Evolutionary conservation across 148 eudicot genomes (phyloP).

Genomic region (Vaccinium macrocarpon): DNA sequence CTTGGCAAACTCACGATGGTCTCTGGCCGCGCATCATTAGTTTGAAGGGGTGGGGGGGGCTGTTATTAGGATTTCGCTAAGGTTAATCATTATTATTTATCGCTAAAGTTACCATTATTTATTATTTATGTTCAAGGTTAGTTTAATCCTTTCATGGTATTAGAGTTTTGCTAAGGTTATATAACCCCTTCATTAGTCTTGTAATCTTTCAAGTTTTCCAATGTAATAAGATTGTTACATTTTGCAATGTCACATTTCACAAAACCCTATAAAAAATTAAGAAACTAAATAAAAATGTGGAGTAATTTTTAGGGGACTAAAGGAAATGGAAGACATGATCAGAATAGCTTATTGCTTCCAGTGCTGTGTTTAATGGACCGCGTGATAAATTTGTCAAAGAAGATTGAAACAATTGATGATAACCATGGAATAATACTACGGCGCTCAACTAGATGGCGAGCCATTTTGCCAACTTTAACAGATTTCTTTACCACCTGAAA

Average conservation of each 20-base stretch:
- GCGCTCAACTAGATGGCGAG: conserved; percentile 55
- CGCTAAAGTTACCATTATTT: no score
- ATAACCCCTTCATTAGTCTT: no score
- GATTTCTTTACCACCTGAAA: conserved; percentile 78
- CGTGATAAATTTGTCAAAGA: conserved; percentile 28
- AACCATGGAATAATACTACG: conserved; percentile 77
- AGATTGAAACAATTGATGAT: conserved; percentile 59
- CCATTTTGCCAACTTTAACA: conserved; percentile 49
- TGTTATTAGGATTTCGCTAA: no score
- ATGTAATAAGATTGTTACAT: background rate
- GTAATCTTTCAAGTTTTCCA: no score
- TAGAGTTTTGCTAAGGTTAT: no score
- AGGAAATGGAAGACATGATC: background rate
- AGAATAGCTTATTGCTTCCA: conserved; percentile 58
- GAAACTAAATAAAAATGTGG: background rate
- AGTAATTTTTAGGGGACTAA: background rate
- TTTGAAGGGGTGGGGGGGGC: no score
- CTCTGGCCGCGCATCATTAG: no score
- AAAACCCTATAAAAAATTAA: background rate
- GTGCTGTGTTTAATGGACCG: conserved; percentile 34
- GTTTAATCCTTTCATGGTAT: no score
- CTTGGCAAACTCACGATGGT: no score
- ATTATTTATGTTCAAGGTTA: no score
- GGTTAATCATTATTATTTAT: no score
- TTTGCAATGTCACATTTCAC: no score